Conservation (phyloP, 768 basidiomycete species). For the Rhizopogon vinicolor region DNA sequence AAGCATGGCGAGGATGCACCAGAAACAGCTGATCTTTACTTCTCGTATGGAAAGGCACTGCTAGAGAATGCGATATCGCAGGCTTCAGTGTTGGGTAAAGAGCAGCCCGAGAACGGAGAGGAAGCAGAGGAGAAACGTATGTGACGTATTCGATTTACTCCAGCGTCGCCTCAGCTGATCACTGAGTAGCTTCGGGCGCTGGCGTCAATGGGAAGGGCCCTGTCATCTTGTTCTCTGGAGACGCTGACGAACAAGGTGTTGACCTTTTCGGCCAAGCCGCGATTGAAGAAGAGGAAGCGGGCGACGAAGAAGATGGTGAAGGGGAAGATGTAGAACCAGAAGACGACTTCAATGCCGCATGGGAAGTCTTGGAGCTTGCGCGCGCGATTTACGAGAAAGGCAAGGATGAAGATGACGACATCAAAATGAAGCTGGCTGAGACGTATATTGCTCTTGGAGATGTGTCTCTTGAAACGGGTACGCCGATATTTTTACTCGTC, state of each 20-base stretch:
- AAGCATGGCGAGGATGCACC: constrained; percentile 76
- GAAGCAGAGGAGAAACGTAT: constrained; percentile 40
- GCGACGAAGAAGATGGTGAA: constrained; percentile 51
- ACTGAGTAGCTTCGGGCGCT: constrained; percentile 24
- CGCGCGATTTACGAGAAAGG: constrained; percentile 79
- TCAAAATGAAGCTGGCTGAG: constrained; percentile 83
- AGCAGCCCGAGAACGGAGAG: constrained; percentile 54
- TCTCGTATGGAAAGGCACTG: constrained; percentile 89
- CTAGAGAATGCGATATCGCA: constrained; percentile 89
- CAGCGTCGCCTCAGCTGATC: constrained; percentile 1
- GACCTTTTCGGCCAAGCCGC: constrained; percentile 61
- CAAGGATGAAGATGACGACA: constrained; percentile 49
- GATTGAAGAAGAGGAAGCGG: constrained; percentile 48
- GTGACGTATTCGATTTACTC: constrained; percentile 1
- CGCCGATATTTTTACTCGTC: constrained; percentile 14
- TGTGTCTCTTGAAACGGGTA: constrained; percentile 95
- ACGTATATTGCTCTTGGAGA: constrained; percentile 90
- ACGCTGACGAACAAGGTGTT: constrained; percentile 61
- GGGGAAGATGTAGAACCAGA: constrained; percentile 80
- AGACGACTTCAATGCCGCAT: constrained; percentile 97
- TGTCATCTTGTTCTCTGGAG: constrained; percentile 78
- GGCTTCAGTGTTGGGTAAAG: constrained; percentile 85
- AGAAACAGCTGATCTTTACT: constrained; percentile 83
- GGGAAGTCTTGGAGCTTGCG: constrained; percentile 96
- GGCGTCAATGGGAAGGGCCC: constrained; percentile 42